Percentiles rank a stretch among this genome's conserved stretches.
Evolutionary conservation across 495 filamentous ascomycete genomes (phyloP).

Genomic region (Penicillium maclennaniae): DNA sequence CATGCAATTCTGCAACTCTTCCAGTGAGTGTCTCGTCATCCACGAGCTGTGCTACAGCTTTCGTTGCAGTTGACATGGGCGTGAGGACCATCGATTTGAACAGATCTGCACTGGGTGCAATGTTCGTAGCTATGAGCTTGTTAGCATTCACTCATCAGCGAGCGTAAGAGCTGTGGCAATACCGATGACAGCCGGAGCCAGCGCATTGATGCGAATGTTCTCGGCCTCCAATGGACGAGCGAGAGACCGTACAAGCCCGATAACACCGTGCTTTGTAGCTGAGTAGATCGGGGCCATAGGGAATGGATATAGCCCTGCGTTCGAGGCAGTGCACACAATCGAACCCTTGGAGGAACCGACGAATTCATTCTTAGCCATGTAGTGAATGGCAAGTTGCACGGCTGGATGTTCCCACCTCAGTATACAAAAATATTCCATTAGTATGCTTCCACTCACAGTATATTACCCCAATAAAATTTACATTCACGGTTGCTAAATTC

Average conservation of each 20-base stretch:
- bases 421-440: background rate
- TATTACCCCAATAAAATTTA: conserved; percentile 46
- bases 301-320: conserved; percentile 54
- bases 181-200: conserved; percentile 52
- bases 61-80: conserved; percentile 47
- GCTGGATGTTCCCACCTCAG: conserved; percentile 23
- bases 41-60: conserved; percentile 42
- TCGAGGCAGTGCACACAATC: conserved; percentile 55
- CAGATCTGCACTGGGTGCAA: conserved; percentile 40
- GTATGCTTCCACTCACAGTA: conserved; percentile 41
- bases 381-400: conserved; percentile 48
- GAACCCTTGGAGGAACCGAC: conserved; percentile 32
- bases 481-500: conserved; percentile 37
- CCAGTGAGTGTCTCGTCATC: conserved; percentile 41
- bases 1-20: conserved; percentile 50
- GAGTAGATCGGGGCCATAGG: conserved; percentile 54
- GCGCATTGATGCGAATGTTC: conserved; percentile 50
- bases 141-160: background rate
- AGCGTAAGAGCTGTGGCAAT: background rate
- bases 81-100: conserved; percentile 51
- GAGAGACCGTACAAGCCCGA: conserved; percentile 49
- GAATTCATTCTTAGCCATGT: conserved; percentile 45
- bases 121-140: conserved; percentile 41
- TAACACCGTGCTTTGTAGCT: conserved; percentile 47
- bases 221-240: conserved; percentile 33